Conservation (phyloP, 768 basidiomycete species). For the Mycena crocata region DNA sequence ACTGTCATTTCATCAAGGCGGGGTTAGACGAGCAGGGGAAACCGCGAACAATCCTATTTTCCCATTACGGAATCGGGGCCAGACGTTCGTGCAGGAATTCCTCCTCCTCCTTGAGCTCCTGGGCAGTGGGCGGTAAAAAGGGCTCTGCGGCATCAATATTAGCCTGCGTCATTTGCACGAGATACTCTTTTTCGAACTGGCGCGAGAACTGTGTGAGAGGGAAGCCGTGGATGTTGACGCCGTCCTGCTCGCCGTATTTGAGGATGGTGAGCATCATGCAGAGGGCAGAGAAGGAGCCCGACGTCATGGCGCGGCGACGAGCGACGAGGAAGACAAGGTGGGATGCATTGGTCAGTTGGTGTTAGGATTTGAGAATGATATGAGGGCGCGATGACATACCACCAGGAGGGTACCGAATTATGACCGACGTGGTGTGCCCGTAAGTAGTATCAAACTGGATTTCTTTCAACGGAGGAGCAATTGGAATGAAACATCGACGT, state of each 20-base stretch:
- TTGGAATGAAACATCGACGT: neutral
- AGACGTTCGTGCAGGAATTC: too few relatives aligned
- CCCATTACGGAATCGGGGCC: too few relatives aligned
- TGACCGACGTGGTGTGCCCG: neutral
- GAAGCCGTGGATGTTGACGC: neutral
- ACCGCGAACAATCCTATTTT: too few relatives aligned
- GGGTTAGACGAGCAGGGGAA: too few relatives aligned
- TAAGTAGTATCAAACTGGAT: neutral
- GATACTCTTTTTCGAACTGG: slow-evolving; percentile 9
- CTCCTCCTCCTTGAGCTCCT: neutral
- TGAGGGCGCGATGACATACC: neutral
- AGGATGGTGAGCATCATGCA: neutral
- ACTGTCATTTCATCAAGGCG: too few relatives aligned
- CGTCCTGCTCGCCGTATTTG: slow-evolving; percentile 51
- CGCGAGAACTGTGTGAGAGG: neutral
- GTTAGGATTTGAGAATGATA: neutral
- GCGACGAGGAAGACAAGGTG: slow-evolving; percentile 4
- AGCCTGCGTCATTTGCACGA: neutral
- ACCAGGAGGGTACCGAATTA: neutral
- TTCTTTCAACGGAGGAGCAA: neutral
- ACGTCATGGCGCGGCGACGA: slow-evolving; percentile 13
- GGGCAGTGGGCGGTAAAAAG: neutral
- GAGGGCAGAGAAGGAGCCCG: slow-evolving; percentile 6
- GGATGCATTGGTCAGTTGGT: neutral
- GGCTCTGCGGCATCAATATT: neutral